A percentile compares a stretch with the other conserved stretches of the same genome.
Evolutionary conservation across 2,329 filamentous ascomycete species (phyloP).

Genomic region (Aspergillus fischeri): DNA sequence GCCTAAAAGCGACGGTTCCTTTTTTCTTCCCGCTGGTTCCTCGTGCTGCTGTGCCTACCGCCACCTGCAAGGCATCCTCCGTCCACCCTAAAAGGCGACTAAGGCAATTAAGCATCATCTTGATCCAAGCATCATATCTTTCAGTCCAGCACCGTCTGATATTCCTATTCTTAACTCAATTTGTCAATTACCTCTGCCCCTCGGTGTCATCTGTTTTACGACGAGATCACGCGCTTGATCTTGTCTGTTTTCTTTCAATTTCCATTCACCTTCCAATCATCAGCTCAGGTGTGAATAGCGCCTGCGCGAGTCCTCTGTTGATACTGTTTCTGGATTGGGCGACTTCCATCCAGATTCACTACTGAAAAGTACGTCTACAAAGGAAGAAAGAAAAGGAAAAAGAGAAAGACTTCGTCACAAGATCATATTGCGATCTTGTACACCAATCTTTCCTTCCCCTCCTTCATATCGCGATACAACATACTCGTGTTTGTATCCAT

Average conservation of each 20-base stretch:
- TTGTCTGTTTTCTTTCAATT: constrained; percentile 6
- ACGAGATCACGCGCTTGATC: constrained; percentile 5
- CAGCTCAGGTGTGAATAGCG: background rate
- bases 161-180: background rate
- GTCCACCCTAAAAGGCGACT: constrained; percentile 33
- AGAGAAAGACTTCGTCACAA: background rate
- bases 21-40: constrained; percentile 27
- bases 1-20: constrained; percentile 20
- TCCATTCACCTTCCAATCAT: background rate
- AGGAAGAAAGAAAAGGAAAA: constrained; percentile 2
- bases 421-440: constrained; percentile 5
- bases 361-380: constrained; percentile 18
- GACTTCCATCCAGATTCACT: constrained; percentile 6
- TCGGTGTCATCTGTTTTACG: constrained; percentile 2
- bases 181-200: background rate
- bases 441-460: constrained; percentile 9
- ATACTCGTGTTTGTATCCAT: constrained; percentile 13
- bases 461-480: constrained; percentile 9
- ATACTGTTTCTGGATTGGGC: constrained; percentile 1
- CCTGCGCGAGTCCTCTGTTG: background rate
- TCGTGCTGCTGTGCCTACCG: constrained; percentile 31
- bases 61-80: constrained; percentile 37
- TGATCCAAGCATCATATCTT: constrained; percentile 14
- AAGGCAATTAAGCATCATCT: constrained; percentile 38
- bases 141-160: constrained; percentile 18